Evolutionary conservation across 2,329 filamentous ascomycete genomes (phyloP), one percentile per base, ranked within the genome.

Genomic region (Orbilia javanica): DNA sequence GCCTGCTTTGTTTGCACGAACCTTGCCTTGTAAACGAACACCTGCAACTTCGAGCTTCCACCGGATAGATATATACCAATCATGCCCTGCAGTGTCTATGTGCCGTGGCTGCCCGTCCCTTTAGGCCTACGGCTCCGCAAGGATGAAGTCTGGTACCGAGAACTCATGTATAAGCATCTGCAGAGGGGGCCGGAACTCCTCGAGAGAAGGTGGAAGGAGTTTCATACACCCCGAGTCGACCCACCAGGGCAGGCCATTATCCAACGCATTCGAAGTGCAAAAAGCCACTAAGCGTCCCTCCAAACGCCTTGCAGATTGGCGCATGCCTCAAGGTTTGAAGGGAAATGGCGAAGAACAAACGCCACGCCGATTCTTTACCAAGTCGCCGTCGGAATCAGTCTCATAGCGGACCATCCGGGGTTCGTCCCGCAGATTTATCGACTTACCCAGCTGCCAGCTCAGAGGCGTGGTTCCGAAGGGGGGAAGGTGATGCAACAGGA

Each of bases 111-210:
- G 22, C 64, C 71, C 20, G 34, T 68, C 6, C 71, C 71, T 6
- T 18, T 64, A 18, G 71, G 63, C 31, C 25, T 75, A 29, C 63
- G 71, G 25, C 42, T 67, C 15, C 34, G 53, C 36, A 63, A 46
- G 42, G 64, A 75, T 42, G 63, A 75, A 39, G 15, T 18, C 10
- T 69, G 64, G 55, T 76, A 76, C 53, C 64, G 72, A 29, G 64
- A 76, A 55, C 65, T 76, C 4, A 76, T 69, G 72, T 64, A 46
- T 48, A 76, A 69, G 29, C 72, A 76, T 31, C 11, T 68, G 7
- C 72, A 46, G 4, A 39, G 55, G 22, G n/a, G 29, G 0, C 55
- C 57, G 15, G 36, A 60, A 44, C 63, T 69, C 5, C 57, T 69
- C 18, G 34, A 64, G 15, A 46, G 42, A 10, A 46, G 65, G 27